Conservation (phyloP, 305 asterid species). For the Striga hermonthica region DNA sequence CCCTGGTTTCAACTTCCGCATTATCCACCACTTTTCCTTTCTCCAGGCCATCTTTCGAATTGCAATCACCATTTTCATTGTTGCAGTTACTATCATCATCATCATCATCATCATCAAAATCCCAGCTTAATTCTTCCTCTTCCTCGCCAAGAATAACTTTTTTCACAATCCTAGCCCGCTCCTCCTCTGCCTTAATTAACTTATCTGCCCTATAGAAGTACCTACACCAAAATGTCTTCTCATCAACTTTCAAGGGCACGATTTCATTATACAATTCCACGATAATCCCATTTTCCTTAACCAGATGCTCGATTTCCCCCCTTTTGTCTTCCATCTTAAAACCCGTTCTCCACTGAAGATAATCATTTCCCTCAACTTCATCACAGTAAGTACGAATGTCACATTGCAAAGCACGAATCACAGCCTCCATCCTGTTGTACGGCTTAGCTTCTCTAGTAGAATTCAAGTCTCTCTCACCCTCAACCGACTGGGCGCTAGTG, state of each 20-base stretch:
- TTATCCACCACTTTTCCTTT: slow-evolving; percentile 26
- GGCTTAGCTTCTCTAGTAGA: slow-evolving; percentile 44
- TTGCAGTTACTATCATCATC: slow-evolving; percentile 25
- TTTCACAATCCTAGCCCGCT: slow-evolving; percentile 56
- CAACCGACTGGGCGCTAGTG: slow-evolving; percentile 25
- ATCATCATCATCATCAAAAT: slow-evolving; percentile 58
- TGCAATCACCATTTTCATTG: slow-evolving; percentile 21
- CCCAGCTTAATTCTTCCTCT: slow-evolving; percentile 86
- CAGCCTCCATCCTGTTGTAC: slow-evolving; percentile 72
- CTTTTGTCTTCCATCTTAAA: slow-evolving; percentile 51
- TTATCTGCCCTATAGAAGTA: slow-evolving; percentile 68
- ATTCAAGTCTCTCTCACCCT: slow-evolving; percentile 31
- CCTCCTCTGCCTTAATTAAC: slow-evolving; percentile 64
- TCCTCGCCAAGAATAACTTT: slow-evolving; percentile 60
- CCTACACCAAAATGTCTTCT: slow-evolving; percentile 73
- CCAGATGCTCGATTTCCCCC: slow-evolving; percentile 50
- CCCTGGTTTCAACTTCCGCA: slow-evolving; percentile 30
- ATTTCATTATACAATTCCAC: slow-evolving; percentile 59
- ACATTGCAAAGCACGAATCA: slow-evolving; percentile 54
- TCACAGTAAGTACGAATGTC: slow-evolving; percentile 64
- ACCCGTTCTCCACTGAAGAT: slow-evolving; percentile 59
- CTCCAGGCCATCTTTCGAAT: slow-evolving; percentile 33
- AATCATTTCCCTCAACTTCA: slow-evolving; percentile 57
- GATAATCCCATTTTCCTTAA: slow-evolving; percentile 47
- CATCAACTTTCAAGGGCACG: slow-evolving; percentile 59